Percentiles rank a stretch among this genome's conserved stretches.
Conservation (phyloP, 2,329 filamentous ascomycete genomes). For the Colletotrichum abscissum region DNA sequence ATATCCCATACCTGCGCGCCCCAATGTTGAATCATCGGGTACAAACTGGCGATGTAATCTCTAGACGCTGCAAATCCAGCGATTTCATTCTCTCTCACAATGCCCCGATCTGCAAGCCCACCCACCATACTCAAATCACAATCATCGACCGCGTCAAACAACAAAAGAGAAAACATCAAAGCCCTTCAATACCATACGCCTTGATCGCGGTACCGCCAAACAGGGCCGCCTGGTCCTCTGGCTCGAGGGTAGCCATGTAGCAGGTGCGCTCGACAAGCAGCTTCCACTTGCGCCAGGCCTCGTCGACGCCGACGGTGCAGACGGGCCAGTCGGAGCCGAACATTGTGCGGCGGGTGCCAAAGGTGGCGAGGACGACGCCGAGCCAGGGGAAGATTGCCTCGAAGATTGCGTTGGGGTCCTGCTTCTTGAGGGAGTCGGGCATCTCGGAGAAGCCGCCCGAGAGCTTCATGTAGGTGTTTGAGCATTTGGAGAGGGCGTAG, state of each 20-base stretch:
- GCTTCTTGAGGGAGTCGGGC: slow-evolving; percentile 62
- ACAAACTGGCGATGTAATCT: background rate
- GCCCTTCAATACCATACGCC: slow-evolving; percentile 66
- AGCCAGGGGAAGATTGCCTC: slow-evolving; percentile 77
- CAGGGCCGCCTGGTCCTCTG: slow-evolving; percentile 72
- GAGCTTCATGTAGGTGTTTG: slow-evolving; percentile 88
- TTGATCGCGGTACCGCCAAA: slow-evolving; percentile 79
- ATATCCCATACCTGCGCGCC: background rate
- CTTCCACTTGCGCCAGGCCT: slow-evolving; percentile 82
- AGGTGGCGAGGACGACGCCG: slow-evolving; percentile 76
- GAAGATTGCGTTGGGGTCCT: slow-evolving; percentile 68
- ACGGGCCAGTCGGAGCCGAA: slow-evolving; percentile 96
- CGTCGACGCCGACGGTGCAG: slow-evolving; percentile 72
- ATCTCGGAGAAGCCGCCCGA: slow-evolving; percentile 86
- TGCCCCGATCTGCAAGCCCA: background rate
- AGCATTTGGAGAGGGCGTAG: slow-evolving; percentile 72
- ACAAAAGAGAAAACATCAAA: background rate
- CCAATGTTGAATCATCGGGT: background rate
- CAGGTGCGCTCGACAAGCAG: slow-evolving; percentile 76
- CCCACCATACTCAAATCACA: background rate
- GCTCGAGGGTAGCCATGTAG: slow-evolving; percentile 68
- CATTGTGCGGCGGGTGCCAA: slow-evolving; percentile 80
- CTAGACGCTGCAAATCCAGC: background rate
- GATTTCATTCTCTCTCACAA: background rate
- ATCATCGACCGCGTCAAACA: background rate